phyloP scores from a whole-genome alignment of 805 yeast species.

The Candida oleophila region DNA sequence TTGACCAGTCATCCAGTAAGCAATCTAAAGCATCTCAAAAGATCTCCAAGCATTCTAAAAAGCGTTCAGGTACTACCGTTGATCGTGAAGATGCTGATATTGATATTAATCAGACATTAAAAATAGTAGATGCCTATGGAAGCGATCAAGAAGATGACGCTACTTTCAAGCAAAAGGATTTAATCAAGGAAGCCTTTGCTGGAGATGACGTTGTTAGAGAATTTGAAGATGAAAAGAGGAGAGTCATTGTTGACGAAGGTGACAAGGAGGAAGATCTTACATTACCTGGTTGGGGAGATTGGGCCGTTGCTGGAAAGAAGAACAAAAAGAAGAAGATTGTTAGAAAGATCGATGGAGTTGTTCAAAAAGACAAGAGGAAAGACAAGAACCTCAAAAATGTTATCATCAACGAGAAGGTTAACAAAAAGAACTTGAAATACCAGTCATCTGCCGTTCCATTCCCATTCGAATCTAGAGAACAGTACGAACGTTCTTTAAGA shows the following conservation, averaged over 20 bases:
- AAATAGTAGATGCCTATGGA: constrained; percentile 48
- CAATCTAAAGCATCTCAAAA: constrained; percentile 40
- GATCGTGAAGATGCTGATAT: constrained; percentile 42
- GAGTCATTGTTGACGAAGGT: constrained; percentile 70
- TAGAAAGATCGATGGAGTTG: constrained; percentile 76
- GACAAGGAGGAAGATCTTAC: constrained; percentile 85
- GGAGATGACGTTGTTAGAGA: constrained; percentile 91
- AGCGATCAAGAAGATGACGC: constrained; percentile 29
- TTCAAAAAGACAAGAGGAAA: constrained; percentile 64
- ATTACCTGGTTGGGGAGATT: constrained; percentile 96
- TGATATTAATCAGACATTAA: constrained; percentile 54
- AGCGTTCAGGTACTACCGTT: constrained; percentile 30
- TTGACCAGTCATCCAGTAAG: constrained; percentile 38
- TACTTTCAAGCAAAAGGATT: constrained; percentile 72
- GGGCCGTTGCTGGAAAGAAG: constrained; percentile 69
- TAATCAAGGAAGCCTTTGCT: constrained; percentile 91
- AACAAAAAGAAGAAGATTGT: constrained; percentile 53
- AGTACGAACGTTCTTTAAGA: constrained; percentile 88
- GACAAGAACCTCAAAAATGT: constrained; percentile 79
- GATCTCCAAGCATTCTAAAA: constrained; percentile 31
- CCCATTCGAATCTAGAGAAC: constrained; percentile 91
- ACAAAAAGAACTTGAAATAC: constrained; percentile 82
- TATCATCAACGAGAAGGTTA: constrained; percentile 82
- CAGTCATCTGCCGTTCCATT: constrained; percentile 89
- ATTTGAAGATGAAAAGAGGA: constrained; percentile 74